Evolutionary conservation across 1,284 basidiomycete species (phyloP), one percentile per base, ranked within the genome.

Genomic region (Apiotrichum brassicae): DNA sequence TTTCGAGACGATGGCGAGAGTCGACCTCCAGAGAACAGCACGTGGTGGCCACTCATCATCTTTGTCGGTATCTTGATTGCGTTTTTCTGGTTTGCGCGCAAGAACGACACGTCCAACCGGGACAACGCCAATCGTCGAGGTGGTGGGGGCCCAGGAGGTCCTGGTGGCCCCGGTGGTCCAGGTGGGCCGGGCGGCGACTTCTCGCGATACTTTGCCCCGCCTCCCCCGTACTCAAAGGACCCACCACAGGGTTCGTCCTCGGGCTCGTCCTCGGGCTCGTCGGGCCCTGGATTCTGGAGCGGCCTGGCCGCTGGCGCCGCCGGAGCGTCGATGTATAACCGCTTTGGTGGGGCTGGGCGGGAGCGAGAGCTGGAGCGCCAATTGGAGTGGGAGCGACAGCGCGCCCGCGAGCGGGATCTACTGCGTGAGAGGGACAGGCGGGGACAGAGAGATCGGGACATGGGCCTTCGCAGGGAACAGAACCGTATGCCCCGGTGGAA

Each of bases 261-360:
- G 18, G 23, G 30, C 6, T 19, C 32, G 11, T n/a, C 28, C 3
- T 34, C 38, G 19, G 22, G 36, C 14, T 25, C 30, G 4, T 13
- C 76, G 41, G 81, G 81, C 75, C 84, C 85, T 4, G 87, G 87
- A 2, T 90, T 91, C 66, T 89, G 83, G 85, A 83, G 82, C 0
- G 88, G 89, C 14, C 79, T 84, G 12, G 78, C 80, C 12, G 33
- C 33, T 16, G 87, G 86, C 7, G 83, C 82, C 33, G 66, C 84
- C 0, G 84, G 81, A 0, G 78, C 80, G 19, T 80, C 81, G 57
- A 61, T 83, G 18, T 41, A 35, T 16, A 54, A 54, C 38, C 42
- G 53, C 26, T 9, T 34, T 7, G 41, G 36, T 18, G n/a, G 37
- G n/a, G 12, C n/a, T 4, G 9, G 22, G 3, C 4, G 40, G 38